Conservation (phyloP, 768 basidiomycete species). For the Mycena filopes region DNA sequence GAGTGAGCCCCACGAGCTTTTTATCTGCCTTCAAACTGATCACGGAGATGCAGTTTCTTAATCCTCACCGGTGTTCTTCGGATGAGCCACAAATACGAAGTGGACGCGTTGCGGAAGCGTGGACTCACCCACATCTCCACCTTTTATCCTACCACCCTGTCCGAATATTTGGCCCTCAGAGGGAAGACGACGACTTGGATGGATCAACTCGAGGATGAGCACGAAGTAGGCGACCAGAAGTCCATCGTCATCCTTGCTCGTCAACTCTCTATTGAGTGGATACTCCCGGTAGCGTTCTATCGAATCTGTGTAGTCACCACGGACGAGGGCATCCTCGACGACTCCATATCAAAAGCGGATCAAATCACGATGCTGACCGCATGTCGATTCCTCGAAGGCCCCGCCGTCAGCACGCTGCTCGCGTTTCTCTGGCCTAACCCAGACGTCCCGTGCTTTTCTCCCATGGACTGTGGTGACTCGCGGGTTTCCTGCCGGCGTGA, state of each 20-base stretch:
- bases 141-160: neutral
- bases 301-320: neutral
- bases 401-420: neutral
- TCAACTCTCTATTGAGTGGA: neutral
- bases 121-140: neutral
- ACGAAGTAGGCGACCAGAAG: too few relatives aligned
- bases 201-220: neutral
- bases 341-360: too few relatives aligned
- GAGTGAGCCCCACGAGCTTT: neutral
- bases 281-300: conserved; percentile 9
- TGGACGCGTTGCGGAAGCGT: neutral
- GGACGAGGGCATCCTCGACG: neutral
- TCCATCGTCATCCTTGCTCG: neutral
- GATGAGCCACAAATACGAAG: conserved; percentile 17
- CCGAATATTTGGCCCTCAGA: neutral
- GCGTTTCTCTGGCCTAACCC: neutral
- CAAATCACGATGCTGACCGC: neutral
- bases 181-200: neutral
- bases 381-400: neutral
- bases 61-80: conserved; percentile 4
- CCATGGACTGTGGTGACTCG: too few relatives aligned
- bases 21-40: neutral
- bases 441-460: too few relatives aligned
- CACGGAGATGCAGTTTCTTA: neutral
- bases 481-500: too few relatives aligned